Percentiles rank a stretch among this genome's conserved stretches.
phyloP scores from a whole-genome alignment of 805 yeast genomes.

The Lachancea nothofagi region DNA sequence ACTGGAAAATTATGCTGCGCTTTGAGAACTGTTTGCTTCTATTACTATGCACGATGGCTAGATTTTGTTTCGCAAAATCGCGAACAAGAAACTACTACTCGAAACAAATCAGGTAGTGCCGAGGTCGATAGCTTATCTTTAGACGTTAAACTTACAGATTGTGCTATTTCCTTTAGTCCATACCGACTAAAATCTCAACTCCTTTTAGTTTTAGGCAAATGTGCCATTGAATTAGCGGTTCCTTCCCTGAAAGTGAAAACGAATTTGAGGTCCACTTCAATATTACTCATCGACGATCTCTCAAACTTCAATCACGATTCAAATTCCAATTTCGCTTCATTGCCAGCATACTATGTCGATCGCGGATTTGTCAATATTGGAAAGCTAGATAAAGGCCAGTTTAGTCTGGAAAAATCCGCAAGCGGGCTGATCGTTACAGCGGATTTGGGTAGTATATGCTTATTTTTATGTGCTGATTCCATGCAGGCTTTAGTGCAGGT shows the following conservation, averaged over 20 bases:
- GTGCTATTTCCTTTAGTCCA: slow-evolving; percentile 60
- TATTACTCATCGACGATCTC: slow-evolving; percentile 59
- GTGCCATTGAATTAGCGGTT: slow-evolving; percentile 33
- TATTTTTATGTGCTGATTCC: slow-evolving; percentile 80
- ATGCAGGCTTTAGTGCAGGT: slow-evolving; percentile 64
- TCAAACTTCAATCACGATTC: slow-evolving; percentile 27
- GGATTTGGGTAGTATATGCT: slow-evolving; percentile 41
- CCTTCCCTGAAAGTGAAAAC: slow-evolving; percentile 32
- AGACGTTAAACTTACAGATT: slow-evolving; percentile 40
- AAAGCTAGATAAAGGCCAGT: slow-evolving; percentile 14
- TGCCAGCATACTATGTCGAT: slow-evolving; percentile 19
- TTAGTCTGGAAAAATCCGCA: slow-evolving; percentile 9
- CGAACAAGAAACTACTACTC: background rate
- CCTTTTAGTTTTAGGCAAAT: slow-evolving; percentile 47
- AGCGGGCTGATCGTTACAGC: slow-evolving; percentile 42
- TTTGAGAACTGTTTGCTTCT: slow-evolving; percentile 43
- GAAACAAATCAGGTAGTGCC: background rate
- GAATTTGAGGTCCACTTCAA: slow-evolving; percentile 14
- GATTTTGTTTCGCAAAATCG: slow-evolving; percentile 11
- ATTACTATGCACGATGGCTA: slow-evolving; percentile 60
- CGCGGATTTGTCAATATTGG: slow-evolving; percentile 27
- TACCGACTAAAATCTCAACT: slow-evolving; percentile 53
- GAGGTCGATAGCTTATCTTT: background rate
- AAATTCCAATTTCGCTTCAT: slow-evolving; percentile 15
- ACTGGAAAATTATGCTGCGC: slow-evolving; percentile 38